Base-by-base conservation (phyloP, 225 moss, liverwort and hornwort species). In the Straminergon stramineum region DNA sequence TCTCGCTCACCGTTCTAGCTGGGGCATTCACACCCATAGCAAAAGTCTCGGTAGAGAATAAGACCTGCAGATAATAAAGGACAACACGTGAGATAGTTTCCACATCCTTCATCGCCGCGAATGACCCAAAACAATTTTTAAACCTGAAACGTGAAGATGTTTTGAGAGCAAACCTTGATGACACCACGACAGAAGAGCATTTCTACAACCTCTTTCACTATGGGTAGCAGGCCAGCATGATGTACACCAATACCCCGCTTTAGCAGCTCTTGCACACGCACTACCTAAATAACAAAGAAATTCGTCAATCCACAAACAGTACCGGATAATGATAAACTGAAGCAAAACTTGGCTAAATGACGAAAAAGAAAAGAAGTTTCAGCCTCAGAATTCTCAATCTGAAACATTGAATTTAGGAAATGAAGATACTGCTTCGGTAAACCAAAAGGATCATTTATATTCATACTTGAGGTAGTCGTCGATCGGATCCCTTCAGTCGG, bases 1-100 rank as follows among this genome's bases (percentile, higher is more conserved):
- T 79, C 21, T 58, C 85, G 86, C 88, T 83, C 79, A 98, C 99
- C 93, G 97, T 99, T 94, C 99, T 94, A 85, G 99, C 99, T 85
- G 99, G 99, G 89, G 99, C 99, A 91, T 99, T 99, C 88, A 99
- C 99, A 88, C 99, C 99, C 99, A 99, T 99, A 71, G 99, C 99
- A 92, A 97, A 99, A 53, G 99, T 99, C 87, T 99, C 99, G 37
- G 99, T 99, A 71, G 97, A 99, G 91, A 97, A 99, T 57, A 98
- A 92, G 94, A 98, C 96, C 97, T 98, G 96, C 74, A 91, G 41
- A 83, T 87, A 93, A 83, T 85, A 19, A 84, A 73, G 79, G 82
- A 84, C 75, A 88, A 88, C 81, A 56, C 28, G 55, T 89, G 27
- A 89, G 87, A 53, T 61, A 82, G 41, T 71, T 80, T 84, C 75